Conservation (phyloP, 1,139 yeast species). For the Magnusiomyces suaveolens region DNA sequence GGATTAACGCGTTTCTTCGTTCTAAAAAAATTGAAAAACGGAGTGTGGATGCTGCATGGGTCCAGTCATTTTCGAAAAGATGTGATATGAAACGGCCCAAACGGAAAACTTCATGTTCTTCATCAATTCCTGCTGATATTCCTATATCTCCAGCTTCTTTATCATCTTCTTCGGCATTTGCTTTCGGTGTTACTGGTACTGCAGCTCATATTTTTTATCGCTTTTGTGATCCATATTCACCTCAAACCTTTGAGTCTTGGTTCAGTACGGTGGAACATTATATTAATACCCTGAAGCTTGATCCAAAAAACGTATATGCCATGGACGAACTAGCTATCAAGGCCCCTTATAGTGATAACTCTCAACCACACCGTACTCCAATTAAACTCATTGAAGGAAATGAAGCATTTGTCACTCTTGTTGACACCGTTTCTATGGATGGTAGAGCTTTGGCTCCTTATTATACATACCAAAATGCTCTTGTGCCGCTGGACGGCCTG, state of each 20-base stretch:
- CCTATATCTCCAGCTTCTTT: background rate
- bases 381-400: slow-evolving; percentile 2
- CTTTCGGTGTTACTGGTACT: background rate
- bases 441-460: slow-evolving; percentile 4
- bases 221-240: background rate
- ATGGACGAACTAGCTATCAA: slow-evolving; percentile 4
- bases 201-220: background rate
- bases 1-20: background rate
- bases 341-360: background rate
- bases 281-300: background rate
- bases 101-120: background rate
- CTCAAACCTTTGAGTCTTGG: slow-evolving; percentile 6
- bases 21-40: background rate
- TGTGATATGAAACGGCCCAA: background rate
- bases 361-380: background rate
- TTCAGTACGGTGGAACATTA: slow-evolving; percentile 1
- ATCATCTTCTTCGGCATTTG: background rate
- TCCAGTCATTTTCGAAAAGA: background rate
- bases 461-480: background rate
- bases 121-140: background rate
- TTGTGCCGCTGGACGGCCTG: background rate
- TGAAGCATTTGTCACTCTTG: slow-evolving; percentile 1
- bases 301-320: slow-evolving; percentile 3
- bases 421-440: slow-evolving; percentile 5
- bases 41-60: background rate